Evolutionary conservation across 2,329 filamentous ascomycete genomes (phyloP).

Genomic region (Coniochaeta pulveracea): DNA sequence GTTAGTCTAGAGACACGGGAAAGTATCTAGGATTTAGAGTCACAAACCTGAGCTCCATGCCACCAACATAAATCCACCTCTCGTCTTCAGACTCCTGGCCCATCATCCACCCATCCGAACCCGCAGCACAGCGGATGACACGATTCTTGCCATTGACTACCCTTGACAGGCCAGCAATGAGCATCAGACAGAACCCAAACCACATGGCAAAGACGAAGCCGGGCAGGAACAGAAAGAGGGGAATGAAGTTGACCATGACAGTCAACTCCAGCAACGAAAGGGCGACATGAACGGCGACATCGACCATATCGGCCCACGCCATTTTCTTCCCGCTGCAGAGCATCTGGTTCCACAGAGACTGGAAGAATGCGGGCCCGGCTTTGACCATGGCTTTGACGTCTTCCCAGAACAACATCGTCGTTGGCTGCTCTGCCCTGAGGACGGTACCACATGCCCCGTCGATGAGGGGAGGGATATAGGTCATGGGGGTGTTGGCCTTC

Average conservation of each 20-base stretch:
- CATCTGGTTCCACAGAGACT: slow-evolving; percentile 8
- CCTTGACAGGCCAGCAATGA: slow-evolving; percentile 15
- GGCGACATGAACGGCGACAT: slow-evolving; percentile 13
- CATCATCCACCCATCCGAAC: slow-evolving; percentile 16
- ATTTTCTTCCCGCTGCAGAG: slow-evolving; percentile 10
- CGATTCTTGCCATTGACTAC: slow-evolving; percentile 17
- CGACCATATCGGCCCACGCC: slow-evolving; percentile 11
- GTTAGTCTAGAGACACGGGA: no score
- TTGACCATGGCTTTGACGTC: slow-evolving; percentile 13
- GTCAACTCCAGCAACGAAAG: slow-evolving; percentile 15
- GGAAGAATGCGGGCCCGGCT: slow-evolving; percentile 12
- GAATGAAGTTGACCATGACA: slow-evolving; percentile 14
- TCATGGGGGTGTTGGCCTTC: slow-evolving; percentile 10
- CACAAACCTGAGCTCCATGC: slow-evolving; percentile 20
- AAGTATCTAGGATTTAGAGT: no score
- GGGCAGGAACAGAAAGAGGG: slow-evolving; percentile 18
- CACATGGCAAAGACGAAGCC: slow-evolving; percentile 18
- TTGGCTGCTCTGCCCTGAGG: slow-evolving; percentile 15
- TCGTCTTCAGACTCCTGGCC: slow-evolving; percentile 17
- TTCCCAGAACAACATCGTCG: slow-evolving; percentile 11
- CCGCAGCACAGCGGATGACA: slow-evolving; percentile 11
- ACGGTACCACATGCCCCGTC: slow-evolving; percentile 22
- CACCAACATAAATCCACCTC: slow-evolving; percentile 23
- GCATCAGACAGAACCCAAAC: slow-evolving; percentile 11
- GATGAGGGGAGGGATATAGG: slow-evolving; percentile 22